Evolutionary conservation across 345 rosid species (phyloP).

Genomic region (Pugionium cornutum): DNA sequence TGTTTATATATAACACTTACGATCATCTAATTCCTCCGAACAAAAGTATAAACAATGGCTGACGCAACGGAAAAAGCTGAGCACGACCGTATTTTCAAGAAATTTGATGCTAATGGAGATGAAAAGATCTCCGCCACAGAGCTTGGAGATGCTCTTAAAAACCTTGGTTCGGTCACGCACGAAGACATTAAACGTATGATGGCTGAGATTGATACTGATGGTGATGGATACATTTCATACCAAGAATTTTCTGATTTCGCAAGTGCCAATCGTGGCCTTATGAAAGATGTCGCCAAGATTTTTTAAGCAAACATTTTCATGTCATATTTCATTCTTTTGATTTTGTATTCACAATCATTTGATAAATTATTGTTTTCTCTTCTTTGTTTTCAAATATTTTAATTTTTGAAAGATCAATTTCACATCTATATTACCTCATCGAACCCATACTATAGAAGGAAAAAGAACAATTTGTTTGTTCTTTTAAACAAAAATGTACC

Average conservation of each 20-base stretch:
- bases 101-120: constrained; percentile 80
- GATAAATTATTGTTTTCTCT: not conserved
- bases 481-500: too few relatives aligned
- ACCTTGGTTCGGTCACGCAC: constrained; percentile 56
- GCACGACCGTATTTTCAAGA: constrained; percentile 71
- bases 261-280: constrained; percentile 67
- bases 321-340: too few relatives aligned
- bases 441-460: not conserved
- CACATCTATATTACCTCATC: not conserved
- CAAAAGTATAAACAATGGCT: constrained; percentile 47
- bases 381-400: too few relatives aligned
- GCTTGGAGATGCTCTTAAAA: constrained; percentile 74
- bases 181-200: constrained; percentile 81
- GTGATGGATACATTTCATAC: constrained; percentile 80
- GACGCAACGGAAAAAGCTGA: constrained; percentile 57
- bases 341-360: not conserved
- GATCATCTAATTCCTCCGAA: constrained; percentile 8
- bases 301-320: constrained; percentile 38
- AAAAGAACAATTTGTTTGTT: not conserved
- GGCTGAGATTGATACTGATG: constrained; percentile 87
- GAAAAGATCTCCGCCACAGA: constrained; percentile 73
- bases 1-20: constrained; percentile 30
- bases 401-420: not conserved
- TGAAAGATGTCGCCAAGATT: constrained; percentile 86
- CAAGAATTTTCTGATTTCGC: constrained; percentile 74